Base-by-base conservation (phyloP, 2,329 filamentous ascomycete species). In the Paracoccidioides brasiliensis region DNA sequence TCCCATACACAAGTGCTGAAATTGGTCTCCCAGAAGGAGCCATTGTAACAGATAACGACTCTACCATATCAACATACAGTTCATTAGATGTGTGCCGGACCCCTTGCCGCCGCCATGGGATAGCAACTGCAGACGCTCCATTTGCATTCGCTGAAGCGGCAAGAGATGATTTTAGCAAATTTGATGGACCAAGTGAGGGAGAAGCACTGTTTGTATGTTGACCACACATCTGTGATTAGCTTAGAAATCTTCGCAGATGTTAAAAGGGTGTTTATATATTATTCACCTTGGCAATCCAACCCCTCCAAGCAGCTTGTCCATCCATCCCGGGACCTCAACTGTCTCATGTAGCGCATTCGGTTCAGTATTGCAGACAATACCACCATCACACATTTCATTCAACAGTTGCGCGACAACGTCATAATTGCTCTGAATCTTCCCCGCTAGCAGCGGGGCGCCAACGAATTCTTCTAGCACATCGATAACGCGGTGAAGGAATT, bases 51-150 rank as follows among this genome's bases (percentile, higher is more conserved):
- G 84, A 82, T 0, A 98, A 76, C 1, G 88, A 89, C 74, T 98
- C 93, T 58, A 98, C 83, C 10, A 98, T 83, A 68, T 98, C 93
- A 56, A 95, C 91, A 69, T 97, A 97, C 62, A 98, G 78, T 70
- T 98, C 93, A 71, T 97, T 98, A 55, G 88, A 95, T 3, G 91
- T 97, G 70, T 98, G 93, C 14, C 90, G 81, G 54, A 98, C 93
- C 65, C 95, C 95, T 42, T 88, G 83, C 58, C 90, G 80, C 59
- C 93, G 82, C 93, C 93, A 98, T 1, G 90, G 90, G 43, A 97
- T 81, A 2, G 82, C 76, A 56, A 67, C 78, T 61, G 66, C 74
- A 56, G 63, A 70, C 61, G 64, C 59, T 49, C 59, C 63, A 64
- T 70, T 63, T 56, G 64, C 56, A 60, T 61, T 52, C 33, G 60